phyloP scores from a whole-genome alignment of 2,329 filamentous ascomycete species.

The Ophiostoma australiae region DNA sequence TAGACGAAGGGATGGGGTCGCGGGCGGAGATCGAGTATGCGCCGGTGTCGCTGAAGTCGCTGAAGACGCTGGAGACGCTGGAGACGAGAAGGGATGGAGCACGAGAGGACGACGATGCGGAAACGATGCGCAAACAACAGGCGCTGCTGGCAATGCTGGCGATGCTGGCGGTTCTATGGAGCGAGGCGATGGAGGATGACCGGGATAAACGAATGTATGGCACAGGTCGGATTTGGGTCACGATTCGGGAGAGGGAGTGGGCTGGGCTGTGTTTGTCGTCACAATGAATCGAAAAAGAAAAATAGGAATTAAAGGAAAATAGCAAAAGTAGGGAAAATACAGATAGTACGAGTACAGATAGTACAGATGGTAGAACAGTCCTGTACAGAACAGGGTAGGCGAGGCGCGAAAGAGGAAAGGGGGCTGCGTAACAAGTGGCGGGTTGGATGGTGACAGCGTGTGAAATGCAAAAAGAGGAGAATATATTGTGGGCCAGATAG shows the following conservation, averaged over 20 bases:
- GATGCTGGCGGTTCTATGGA: not conserved
- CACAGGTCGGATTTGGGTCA: constrained; percentile 7
- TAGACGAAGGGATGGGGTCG: not conserved
- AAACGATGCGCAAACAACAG: not conserved
- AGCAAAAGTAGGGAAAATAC: not conserved
- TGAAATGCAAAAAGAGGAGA: constrained; percentile 14
- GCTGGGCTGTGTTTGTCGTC: constrained; percentile 4
- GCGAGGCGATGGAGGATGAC: not conserved
- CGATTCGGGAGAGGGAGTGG: constrained; percentile 10
- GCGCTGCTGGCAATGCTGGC: not conserved
- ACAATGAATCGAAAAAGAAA: not conserved
- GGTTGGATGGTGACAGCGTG: constrained; percentile 17
- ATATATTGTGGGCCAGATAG: not conserved
- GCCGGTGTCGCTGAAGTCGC: constrained; percentile 1
- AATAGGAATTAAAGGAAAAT: not conserved
- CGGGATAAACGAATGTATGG: constrained; percentile 14
- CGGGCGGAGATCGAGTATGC: not conserved
- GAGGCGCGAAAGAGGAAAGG: constrained; percentile 18
- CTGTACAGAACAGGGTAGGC: not conserved
- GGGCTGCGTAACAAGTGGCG: constrained; percentile 18
- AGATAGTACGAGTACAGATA: not conserved
- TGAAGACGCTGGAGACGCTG: not conserved
- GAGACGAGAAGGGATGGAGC: not conserved
- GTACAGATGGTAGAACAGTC: too few species aligned
- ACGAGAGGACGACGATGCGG: not conserved